Percentiles rank a stretch among this genome's conserved stretches.
phyloP scores from a whole-genome alignment of 495 filamentous ascomycete genomes.

The Daldinia caldariorum region DNA sequence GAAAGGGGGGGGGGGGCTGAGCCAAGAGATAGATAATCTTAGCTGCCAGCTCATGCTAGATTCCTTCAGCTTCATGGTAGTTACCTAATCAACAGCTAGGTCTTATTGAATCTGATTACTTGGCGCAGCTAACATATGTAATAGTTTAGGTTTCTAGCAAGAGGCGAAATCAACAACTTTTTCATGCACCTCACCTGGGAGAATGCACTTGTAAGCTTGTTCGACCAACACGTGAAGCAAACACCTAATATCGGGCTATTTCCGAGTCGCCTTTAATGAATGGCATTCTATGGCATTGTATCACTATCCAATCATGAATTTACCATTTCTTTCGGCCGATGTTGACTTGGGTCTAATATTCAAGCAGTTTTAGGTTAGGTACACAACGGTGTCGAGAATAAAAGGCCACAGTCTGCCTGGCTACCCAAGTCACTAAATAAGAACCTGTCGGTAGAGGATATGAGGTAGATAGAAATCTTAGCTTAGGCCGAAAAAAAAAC shows the following conservation, averaged over 20 bases:
- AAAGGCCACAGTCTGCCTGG: not conserved
- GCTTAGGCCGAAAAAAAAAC: not conserved
- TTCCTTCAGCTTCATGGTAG: constrained; percentile 28
- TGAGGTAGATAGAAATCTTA: no score
- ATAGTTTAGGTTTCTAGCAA: constrained; percentile 15
- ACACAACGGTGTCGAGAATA: not conserved
- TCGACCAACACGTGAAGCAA: constrained; percentile 11
- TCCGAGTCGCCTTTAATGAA: no score
- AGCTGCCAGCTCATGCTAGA: constrained; percentile 30
- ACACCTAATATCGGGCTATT: no score
- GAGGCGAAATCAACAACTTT: constrained; percentile 25
- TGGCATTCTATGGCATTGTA: no score
- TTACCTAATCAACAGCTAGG: not conserved
- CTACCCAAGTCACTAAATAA: not conserved
- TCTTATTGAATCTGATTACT: not conserved
- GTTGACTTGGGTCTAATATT: no score
- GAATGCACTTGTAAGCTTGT: constrained; percentile 12
- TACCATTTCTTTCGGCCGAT: no score
- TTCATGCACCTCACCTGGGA: constrained; percentile 23
- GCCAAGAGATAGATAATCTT: constrained; percentile 19
- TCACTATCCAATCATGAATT: no score
- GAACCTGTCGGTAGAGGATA: no score
- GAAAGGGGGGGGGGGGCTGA: constrained; percentile 21
- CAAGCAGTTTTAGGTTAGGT: no score
- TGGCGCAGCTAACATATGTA: constrained; percentile 6